These are phyloP conservation scores for Shiraia sp. DNA, from an alignment of 2,329 filamentous ascomycete genomes.

Conservation along the genomic window DNA sequence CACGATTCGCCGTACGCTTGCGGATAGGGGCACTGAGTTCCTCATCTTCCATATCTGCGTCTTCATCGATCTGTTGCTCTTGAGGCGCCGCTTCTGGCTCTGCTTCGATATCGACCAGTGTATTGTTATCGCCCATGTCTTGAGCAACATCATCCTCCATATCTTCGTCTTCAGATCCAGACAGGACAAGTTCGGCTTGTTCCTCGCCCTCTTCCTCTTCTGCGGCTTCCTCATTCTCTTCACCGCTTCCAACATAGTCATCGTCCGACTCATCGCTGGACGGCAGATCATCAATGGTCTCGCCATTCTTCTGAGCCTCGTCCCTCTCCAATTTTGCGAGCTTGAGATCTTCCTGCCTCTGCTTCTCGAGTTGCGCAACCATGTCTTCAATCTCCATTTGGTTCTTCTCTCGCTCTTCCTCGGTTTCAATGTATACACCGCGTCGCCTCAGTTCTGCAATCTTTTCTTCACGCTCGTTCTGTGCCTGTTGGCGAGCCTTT, in stretches of 20 bases:
- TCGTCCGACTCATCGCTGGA: conserved; percentile 62
- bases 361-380: conserved; percentile 68
- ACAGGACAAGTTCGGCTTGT: conserved; percentile 29
- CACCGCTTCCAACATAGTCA: conserved; percentile 51
- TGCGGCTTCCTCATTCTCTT: conserved; percentile 50
- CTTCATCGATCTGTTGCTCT: conserved; percentile 27
- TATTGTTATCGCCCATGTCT: conserved; percentile 35
- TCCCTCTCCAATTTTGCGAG: conserved; percentile 78
- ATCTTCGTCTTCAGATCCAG: conserved; percentile 36
- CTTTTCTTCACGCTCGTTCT: conserved; percentile 73
- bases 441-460: conserved; percentile 77
- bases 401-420: conserved; percentile 82
- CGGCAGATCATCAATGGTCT: conserved; percentile 48
- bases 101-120: conserved; percentile 41
- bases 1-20: conserved; percentile 56
- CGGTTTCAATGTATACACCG: conserved; percentile 79
- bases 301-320: conserved; percentile 66
- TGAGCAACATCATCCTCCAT: conserved; percentile 27
- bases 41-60: conserved; percentile 51
- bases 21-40: conserved; percentile 50
- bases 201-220: conserved; percentile 41
- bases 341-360: conserved; percentile 76
- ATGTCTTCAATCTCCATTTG: conserved; percentile 85
- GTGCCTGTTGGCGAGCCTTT: conserved; percentile 79
- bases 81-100: conserved; percentile 24